These are phyloP conservation scores for Curvularia sp. DNA, from an alignment of 2,329 filamentous ascomycete genomes.

Conservation along the genomic window DNA sequence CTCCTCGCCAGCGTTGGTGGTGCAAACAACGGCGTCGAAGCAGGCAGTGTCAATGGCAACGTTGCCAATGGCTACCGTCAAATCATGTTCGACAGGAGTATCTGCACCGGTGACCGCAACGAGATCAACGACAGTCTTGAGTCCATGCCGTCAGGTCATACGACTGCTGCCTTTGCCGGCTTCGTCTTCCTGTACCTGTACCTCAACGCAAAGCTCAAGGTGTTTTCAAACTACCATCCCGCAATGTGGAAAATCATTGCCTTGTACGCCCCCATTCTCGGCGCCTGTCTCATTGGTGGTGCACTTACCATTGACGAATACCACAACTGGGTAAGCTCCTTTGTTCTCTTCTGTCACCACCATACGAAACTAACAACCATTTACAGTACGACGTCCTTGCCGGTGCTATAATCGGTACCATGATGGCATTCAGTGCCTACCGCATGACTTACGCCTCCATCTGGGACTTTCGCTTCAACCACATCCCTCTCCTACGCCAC, in stretches of 20 bases:
- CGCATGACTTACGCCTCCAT: conserved; percentile 72
- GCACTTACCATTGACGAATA: conserved; percentile 74
- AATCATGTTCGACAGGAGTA: conserved; percentile 73
- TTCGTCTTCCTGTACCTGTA: conserved; percentile 76
- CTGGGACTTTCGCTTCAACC: conserved; percentile 73
- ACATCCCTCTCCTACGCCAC: conserved; percentile 69
- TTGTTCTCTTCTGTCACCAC: no score
- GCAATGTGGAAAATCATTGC: conserved; percentile 75
- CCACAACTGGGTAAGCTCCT: conserved; percentile 61
- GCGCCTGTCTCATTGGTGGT: conserved; percentile 71
- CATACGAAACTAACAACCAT: background rate
- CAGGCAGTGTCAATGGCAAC: conserved; percentile 58
- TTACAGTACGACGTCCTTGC: conserved; percentile 74
- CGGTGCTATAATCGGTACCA: conserved; percentile 69
- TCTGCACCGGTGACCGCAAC: conserved; percentile 71
- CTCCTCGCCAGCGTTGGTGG: conserved; percentile 30
- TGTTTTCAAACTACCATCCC: conserved; percentile 75
- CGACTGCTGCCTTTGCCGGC: conserved; percentile 74
- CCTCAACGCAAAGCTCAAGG: conserved; percentile 80
- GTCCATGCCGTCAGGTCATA: conserved; percentile 76
- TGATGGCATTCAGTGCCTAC: conserved; percentile 70
- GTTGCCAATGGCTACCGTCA: conserved; percentile 61
- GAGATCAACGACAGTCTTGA: conserved; percentile 74
- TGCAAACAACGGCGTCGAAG: conserved; percentile 39
- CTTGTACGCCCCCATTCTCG: conserved; percentile 70